Base-by-base conservation (phyloP, 2,329 filamentous ascomycete species). In the Colletotrichum chlorophyti region DNA sequence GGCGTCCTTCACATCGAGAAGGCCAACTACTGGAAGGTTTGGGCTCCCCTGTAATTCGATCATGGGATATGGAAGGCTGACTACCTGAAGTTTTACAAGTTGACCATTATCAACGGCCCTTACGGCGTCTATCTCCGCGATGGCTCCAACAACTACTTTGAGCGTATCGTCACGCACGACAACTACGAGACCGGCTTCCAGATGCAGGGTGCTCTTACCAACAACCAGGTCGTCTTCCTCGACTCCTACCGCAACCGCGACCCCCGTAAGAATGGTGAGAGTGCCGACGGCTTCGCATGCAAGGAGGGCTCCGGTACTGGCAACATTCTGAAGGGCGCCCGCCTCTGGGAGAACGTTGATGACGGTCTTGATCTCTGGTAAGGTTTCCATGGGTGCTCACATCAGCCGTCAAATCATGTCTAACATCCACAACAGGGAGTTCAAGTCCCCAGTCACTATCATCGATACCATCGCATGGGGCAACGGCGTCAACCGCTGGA, bases 181-280 rank as follows among this genome's bases (percentile, higher is more conserved):
- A 75, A 75, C 61, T 75, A 72, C 29, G 64, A 80, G 65, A 52
- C 73, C 1, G 72, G 73, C 5, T 75, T 75, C 46, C 72, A 75
- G 21, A 65, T 75, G 6, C 65, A 74, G 37, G 71, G 72, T 2
- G 50, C 61, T 23, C 62, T 69, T 0, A 54, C 59, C 27, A 73
- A 75, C 58, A 78, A 78, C 64, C 69, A 70, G n/a, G 68, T 79
- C 26, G 60, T 76, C 6, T 75, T 76, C 52, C 69, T 79, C 1
- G 76, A 79, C 65, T 78, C 76, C 3, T 78, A 78, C 61, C 66
- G 69, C 23, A 79, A 79, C 65, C 73, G 75, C 0, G 76, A 79
- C 41, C 79, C 79, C 5, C 74, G 79, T 46, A 82, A 81, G 69
- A 82, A 82, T 40, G 79, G 79, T 12, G 79, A 82, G 65, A 78